A percentile compares a stretch with the other conserved stretches of the same genome.
Conservation (phyloP, 371 early-diverging fungal genomes). For the Paraphysoderma sedebokerense region DNA sequence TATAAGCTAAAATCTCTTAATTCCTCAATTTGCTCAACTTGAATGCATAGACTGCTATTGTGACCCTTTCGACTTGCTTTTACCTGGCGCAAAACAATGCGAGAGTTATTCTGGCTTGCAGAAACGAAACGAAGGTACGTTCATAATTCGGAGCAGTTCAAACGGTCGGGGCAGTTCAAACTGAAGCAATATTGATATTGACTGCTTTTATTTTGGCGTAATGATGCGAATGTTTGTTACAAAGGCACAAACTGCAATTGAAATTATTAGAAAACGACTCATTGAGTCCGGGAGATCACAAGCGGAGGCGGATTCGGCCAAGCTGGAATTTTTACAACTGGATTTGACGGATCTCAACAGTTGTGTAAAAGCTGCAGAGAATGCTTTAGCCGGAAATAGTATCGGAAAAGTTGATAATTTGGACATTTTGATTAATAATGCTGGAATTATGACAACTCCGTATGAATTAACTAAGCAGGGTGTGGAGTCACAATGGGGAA, state of each 20-base stretch:
- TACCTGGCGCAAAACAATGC: slow-evolving; percentile 24
- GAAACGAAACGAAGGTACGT: slow-evolving; percentile 10
- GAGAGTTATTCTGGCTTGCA: slow-evolving; percentile 17
- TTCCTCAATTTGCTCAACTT: too few species aligned
- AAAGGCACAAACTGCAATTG: not conserved
- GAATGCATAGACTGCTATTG: too few species aligned
- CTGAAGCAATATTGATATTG: too few species aligned
- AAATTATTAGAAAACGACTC: slow-evolving; percentile 3
- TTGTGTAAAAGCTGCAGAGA: slow-evolving; percentile 11
- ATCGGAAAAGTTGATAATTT: not conserved
- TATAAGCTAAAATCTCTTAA: too few species aligned
- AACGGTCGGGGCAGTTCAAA: too few species aligned
- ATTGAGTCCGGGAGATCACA: too few species aligned
- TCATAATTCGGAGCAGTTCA: slow-evolving; percentile 12
- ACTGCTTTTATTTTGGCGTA: too few species aligned
- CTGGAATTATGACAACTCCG: slow-evolving; percentile 21
- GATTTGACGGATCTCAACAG: slow-evolving; percentile 23
- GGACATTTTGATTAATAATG: slow-evolving; percentile 36
- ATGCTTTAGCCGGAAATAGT: slow-evolving; percentile 7
- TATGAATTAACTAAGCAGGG: slow-evolving; percentile 25
- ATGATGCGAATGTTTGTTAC: not conserved
- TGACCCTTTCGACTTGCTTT: slow-evolving; percentile 22
- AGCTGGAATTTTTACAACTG: slow-evolving; percentile 21
- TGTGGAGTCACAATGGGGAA: slow-evolving; percentile 30
- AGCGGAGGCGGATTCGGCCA: too few species aligned